Base-by-base conservation (phyloP, 1,284 basidiomycete genomes). In the Ceratobasidium sp. region DNA sequence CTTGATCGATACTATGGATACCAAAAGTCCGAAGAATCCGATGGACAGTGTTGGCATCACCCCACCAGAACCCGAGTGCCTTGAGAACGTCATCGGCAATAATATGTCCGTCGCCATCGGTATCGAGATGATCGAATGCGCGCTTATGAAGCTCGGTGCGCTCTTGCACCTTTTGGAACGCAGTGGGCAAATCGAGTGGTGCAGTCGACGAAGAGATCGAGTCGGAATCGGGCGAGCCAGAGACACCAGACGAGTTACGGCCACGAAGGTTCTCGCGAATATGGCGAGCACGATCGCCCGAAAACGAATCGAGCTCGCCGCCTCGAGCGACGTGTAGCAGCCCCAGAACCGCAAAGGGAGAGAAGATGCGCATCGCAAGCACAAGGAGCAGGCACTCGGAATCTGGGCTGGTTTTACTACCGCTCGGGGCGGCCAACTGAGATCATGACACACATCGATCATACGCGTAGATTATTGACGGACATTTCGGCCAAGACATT, bases 11-110 rank as follows among this genome's bases (percentile, higher is more conserved):
- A 8, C 25, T 35, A 3, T 3, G 25, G 6, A 10, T 20, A 2
- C 52, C 52, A 54, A 54, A 54, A 34, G 52, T 35, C n/a, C 52
- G 52, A 6, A 54, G 17, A 31, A 54, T 54, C 13, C 52, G 52
- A 7, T 35, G 52, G 25, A 20, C n/a, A 22, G 34, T 34, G 13
- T 54, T 5, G 10, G 34, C 52, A 13, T 35, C 52, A 12, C 25
- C 38, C 52, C 52, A 54, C 17, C 38, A 35, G 22, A 54, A n/a
- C 15, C 32, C 52, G n/a, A 54, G 52, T 20, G 52, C 34, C 25
- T n/a, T 3, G 31, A 54, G n/a, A 32, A 54, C 38, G n/a, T 54
- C 52, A 32, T 54, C 52, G 25, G 34, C n/a, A 7, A 35, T 22
- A 35, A 54, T 20, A 22, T 54, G 52, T 17, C 17, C 52, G n/a